These are phyloP conservation scores for Kazachstania africana DNA, from an alignment of 805 yeast species.

Conservation along the genomic window DNA sequence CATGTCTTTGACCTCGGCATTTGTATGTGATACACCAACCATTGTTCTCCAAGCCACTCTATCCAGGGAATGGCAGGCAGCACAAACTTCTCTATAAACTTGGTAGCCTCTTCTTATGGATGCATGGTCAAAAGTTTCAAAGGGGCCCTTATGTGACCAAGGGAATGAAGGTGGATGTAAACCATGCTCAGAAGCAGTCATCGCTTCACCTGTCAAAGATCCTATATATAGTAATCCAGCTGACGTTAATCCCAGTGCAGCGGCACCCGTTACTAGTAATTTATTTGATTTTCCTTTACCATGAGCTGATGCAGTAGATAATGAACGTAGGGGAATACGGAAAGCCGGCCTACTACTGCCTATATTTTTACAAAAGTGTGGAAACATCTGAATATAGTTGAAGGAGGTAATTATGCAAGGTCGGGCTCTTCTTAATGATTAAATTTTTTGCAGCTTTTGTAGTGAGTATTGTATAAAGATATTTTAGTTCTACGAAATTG, in stretches of 20 bases:
- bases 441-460: too few relatives aligned
- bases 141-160: slow-evolving; percentile 92
- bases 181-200: slow-evolving; percentile 99
- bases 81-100: slow-evolving; percentile 97
- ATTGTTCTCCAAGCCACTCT: slow-evolving; percentile 97
- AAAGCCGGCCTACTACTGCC: slow-evolving; percentile 1
- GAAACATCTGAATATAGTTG: too few relatives aligned
- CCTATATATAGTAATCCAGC: slow-evolving; percentile 76
- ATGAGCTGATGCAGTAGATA: not conserved
- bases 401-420: too few relatives aligned
- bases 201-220: slow-evolving; percentile 79
- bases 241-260: slow-evolving; percentile 64
- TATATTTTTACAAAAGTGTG: not conserved
- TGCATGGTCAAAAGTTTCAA: slow-evolving; percentile 84
- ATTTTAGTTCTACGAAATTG: too few relatives aligned
- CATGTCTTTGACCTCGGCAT: slow-evolving; percentile 81
- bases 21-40: slow-evolving; percentile 92
- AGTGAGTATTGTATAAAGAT: too few relatives aligned
- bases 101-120: slow-evolving; percentile 98
- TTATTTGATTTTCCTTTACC: slow-evolving; percentile 29
- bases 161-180: slow-evolving; percentile 86
- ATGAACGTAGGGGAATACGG: not conserved
- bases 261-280: slow-evolving; percentile 42
- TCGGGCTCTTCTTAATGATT: too few relatives aligned
- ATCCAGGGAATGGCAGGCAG: slow-evolving; percentile 95